Conservation (phyloP, 352 stramenopile species). For the Blastocystis sp. region DNA sequence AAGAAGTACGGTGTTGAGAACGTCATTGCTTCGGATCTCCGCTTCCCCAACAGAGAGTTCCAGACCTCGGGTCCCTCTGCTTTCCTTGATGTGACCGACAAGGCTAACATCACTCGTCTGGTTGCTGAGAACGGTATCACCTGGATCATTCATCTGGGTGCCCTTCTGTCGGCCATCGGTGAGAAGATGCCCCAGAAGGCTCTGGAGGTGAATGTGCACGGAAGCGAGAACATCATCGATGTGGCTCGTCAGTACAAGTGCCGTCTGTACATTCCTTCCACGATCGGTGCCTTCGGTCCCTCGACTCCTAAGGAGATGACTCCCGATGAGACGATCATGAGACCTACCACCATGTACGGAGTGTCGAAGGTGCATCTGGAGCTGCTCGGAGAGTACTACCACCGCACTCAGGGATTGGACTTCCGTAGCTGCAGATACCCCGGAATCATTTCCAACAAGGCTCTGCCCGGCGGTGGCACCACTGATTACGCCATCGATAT, state of each 20-base stretch:
- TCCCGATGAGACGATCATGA: constrained; percentile 76
- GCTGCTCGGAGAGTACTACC: constrained; percentile 79
- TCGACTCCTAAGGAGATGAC: constrained; percentile 72
- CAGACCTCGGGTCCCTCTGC: constrained; percentile 57
- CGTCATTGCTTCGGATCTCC: constrained; percentile 61
- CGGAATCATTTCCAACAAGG: constrained; percentile 64
- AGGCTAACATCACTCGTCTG: neutral
- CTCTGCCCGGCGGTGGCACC: constrained; percentile 58
- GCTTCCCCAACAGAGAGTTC: constrained; percentile 50
- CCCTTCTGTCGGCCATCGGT: constrained; percentile 74
- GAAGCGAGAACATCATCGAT: constrained; percentile 78
- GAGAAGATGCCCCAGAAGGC: constrained; percentile 75
- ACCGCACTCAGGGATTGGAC: constrained; percentile 77
- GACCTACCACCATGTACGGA: constrained; percentile 78
- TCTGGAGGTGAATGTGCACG: constrained; percentile 75
- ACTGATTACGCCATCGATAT: constrained; percentile 81
- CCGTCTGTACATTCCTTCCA: constrained; percentile 76
- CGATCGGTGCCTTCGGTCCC: constrained; percentile 77
- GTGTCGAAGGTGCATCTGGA: constrained; percentile 81
- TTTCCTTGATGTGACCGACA: constrained; percentile 61
- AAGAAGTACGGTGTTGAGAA: constrained; percentile 61
- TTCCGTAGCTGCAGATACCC: constrained; percentile 79
- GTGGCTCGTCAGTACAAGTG: constrained; percentile 74
- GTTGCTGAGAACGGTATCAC: constrained; percentile 74
- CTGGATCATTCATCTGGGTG: constrained; percentile 78